phyloP scores from a whole-genome alignment of 176 grass and related monocot species.

The Lolium rigidum region DNA sequence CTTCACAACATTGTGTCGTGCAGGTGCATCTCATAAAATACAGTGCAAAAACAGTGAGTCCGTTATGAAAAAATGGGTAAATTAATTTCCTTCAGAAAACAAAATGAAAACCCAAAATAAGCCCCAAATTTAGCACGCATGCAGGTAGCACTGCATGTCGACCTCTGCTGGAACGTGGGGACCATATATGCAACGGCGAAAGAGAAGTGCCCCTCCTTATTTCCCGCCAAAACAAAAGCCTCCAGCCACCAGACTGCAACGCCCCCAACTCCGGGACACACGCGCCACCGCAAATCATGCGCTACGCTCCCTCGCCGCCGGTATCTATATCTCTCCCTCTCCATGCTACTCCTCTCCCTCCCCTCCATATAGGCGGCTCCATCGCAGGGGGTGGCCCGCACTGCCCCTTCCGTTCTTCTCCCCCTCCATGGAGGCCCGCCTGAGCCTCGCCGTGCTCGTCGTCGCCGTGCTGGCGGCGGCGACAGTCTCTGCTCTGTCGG shows the following conservation, averaged over 20 bases:
- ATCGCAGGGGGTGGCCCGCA: conserved; percentile 40
- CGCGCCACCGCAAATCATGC: conserved; percentile 26
- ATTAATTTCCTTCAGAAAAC: not conserved
- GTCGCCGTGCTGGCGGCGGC: not conserved
- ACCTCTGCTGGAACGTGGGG: not conserved
- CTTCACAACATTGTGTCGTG: not conserved
- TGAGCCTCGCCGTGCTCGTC: not conserved
- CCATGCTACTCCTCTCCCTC: not conserved
- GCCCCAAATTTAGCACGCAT: not conserved
- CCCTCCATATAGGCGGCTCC: conserved; percentile 43
- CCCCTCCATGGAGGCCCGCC: conserved; percentile 49
- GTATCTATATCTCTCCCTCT: conserved; percentile 42
- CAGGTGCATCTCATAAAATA: not conserved
- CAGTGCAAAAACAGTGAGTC: not conserved
- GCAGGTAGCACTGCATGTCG: not conserved
- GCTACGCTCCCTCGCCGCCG: not conserved
- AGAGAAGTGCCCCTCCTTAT: not conserved
- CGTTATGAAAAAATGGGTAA: not conserved
- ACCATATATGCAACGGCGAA: not conserved
- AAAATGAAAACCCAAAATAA: not conserved
- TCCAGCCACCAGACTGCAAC: conserved; percentile 33
- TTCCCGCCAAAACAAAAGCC: conserved; percentile 32
- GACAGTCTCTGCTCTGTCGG: not conserved
- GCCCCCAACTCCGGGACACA: not conserved
- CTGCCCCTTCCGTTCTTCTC: conserved; percentile 23